phyloP scores from a whole-genome alignment of 345 rosid species.

The Viola odorata region DNA sequence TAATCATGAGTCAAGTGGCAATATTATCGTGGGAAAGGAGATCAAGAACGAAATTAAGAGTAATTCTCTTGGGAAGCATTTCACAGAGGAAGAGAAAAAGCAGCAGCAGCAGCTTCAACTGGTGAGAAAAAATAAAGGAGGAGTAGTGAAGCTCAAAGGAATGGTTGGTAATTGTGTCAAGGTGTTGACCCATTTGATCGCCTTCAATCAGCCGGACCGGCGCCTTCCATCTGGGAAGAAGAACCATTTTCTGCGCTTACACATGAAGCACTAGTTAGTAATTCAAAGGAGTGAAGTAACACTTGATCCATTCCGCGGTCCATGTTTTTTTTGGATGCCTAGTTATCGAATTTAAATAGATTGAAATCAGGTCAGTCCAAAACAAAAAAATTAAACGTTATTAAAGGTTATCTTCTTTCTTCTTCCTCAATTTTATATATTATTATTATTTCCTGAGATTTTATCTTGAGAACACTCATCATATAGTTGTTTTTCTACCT shows the following conservation, averaged over 20 bases:
- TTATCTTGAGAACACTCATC: no score
- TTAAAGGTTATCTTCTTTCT: no score
- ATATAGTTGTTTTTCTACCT: no score
- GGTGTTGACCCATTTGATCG: conserved; percentile 50
- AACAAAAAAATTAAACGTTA: no score
- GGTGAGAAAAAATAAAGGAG: conserved; percentile 33
- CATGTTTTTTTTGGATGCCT: no score
- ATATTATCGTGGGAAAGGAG: conserved; percentile 17
- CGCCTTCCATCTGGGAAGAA: conserved; percentile 18
- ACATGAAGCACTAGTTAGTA: conserved; percentile 4
- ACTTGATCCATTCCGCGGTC: no score
- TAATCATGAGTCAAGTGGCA: conserved; percentile 6
- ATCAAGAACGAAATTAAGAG: conserved; percentile 14
- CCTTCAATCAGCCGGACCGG: conserved; percentile 33
- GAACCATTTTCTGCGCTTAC: conserved; percentile 15
- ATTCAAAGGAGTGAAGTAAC: no score
- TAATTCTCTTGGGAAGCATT: conserved; percentile 46
- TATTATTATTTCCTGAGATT: no score
- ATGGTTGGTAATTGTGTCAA: conserved; percentile 59
- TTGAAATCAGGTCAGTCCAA: no score
- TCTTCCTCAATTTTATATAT: no score
- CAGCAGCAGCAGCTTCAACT: conserved; percentile 35
- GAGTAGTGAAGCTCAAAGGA: conserved; percentile 42
- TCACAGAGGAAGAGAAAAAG: conserved; percentile 35
- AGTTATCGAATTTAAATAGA: no score